Evolutionary conservation across 768 basidiomycete species (phyloP).

Genomic region (Mycena latifolia): DNA sequence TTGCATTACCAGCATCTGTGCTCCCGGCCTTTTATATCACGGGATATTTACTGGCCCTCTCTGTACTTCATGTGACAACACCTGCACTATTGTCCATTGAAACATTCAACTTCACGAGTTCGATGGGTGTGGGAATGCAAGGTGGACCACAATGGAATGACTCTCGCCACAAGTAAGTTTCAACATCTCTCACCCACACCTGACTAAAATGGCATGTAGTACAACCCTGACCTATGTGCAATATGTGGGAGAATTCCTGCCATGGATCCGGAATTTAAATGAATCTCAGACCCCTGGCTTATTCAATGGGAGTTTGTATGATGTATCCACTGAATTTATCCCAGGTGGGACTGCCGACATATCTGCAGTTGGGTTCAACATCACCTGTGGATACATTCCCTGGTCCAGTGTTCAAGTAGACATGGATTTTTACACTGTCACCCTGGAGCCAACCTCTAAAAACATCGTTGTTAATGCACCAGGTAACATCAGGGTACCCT

Average conservation of each 20-base stretch:
- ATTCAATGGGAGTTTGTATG: no score
- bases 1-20: background rate
- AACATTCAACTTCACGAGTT: constrained; percentile 4
- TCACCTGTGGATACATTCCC: background rate
- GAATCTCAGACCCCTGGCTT: background rate
- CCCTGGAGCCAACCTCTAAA: no score
- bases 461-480: no score
- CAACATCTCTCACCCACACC: no score
- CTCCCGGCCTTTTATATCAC: background rate
- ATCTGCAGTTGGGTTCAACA: background rate
- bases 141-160: constrained; percentile 3
- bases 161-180: no score
- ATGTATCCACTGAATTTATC: background rate
- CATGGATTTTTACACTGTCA: background rate
- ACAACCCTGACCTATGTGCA: background rate
- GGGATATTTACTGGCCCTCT: background rate
- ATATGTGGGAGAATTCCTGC: background rate
- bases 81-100: constrained; percentile 1
- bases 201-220: no score
- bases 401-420: no score
- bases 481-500: no score
- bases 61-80: background rate
- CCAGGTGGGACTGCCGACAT: background rate
- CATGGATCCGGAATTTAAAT: background rate
- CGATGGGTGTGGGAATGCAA: background rate